These are phyloP conservation scores for Ascosphaera pollenicola DNA, from an alignment of 2,329 filamentous ascomycete genomes.

Conservation along the genomic window DNA sequence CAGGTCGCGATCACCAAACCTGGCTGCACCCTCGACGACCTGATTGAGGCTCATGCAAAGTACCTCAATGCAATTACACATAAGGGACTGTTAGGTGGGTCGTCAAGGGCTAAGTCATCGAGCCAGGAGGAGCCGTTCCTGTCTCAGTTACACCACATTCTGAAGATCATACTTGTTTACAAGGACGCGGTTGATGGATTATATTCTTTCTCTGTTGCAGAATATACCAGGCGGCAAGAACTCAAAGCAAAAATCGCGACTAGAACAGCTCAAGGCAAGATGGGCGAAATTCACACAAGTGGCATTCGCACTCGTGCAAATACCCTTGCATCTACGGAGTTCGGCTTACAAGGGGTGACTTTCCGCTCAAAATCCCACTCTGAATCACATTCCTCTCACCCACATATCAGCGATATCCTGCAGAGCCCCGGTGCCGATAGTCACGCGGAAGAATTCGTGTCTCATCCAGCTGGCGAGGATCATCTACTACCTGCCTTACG, in stretches of 20 bases:
- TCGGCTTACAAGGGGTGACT: conserved; percentile 1
- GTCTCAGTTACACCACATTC: conserved; percentile 70
- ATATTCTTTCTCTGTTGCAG: conserved; percentile 84
- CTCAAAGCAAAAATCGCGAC: conserved; percentile 49
- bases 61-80: conserved; percentile 91
- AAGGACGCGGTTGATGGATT: conserved; percentile 83
- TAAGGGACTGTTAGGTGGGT: conserved; percentile 73
- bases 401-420: conserved; percentile 8
- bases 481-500: conserved; percentile 55
- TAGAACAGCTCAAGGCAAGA: conserved; percentile 39
- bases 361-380: not conserved
- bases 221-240: conserved; percentile 84
- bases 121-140: conserved; percentile 61
- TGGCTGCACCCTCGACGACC: conserved; percentile 77
- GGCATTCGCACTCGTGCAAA: conserved; percentile 1
- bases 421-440: conserved; percentile 14
- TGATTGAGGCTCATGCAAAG: conserved; percentile 74
- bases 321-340: not conserved
- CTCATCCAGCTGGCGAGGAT: conserved; percentile 26
- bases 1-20: conserved; percentile 64
- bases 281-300: conserved; percentile 17
- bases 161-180: conserved; percentile 85
- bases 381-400: not conserved
- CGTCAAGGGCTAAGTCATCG: conserved; percentile 13
- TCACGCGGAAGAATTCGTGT: conserved; percentile 13